Conservation (phyloP, 2,329 filamentous ascomycete species). For the Pseudonectria foliicola region DNA sequence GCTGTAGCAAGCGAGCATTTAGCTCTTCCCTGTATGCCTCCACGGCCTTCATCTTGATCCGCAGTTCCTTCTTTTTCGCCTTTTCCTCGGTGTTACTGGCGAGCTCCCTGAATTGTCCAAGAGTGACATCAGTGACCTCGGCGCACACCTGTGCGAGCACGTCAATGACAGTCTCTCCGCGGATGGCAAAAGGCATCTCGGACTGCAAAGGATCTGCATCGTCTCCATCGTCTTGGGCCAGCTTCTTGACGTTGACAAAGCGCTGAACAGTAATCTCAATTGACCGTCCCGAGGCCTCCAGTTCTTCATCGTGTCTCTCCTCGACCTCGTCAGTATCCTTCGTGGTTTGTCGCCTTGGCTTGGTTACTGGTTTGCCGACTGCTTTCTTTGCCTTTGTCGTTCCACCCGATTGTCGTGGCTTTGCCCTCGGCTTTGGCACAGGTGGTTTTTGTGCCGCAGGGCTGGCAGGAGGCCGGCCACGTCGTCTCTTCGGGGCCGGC, state of each 20-base stretch:
- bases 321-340: conserved; percentile 16
- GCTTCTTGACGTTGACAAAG: conserved; percentile 42
- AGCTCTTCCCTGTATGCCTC: conserved; percentile 54
- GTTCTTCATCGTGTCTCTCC: conserved; percentile 15
- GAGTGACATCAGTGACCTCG: conserved; percentile 47
- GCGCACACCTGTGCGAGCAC: conserved; percentile 56
- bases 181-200: conserved; percentile 47
- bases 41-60: conserved; percentile 48
- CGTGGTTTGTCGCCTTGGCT: conserved; percentile 9
- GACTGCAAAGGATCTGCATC: conserved; percentile 39
- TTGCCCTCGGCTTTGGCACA: conserved; percentile 15
- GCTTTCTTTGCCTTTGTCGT: not conserved
- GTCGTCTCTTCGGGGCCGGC: conserved; percentile 31
- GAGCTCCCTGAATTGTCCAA: conserved; percentile 41
- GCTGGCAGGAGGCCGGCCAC: conserved; percentile 30
- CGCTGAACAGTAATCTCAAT: conserved; percentile 56
- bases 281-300: conserved; percentile 17
- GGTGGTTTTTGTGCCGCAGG: conserved; percentile 37
- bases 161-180: conserved; percentile 55
- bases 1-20: conserved; percentile 47
- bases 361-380: conserved; percentile 10
- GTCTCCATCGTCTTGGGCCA: conserved; percentile 32
- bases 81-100: conserved; percentile 32
- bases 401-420: not conserved
- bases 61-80: conserved; percentile 44